A percentile compares a stretch with the other conserved stretches of the same genome.
phyloP scores from a whole-genome alignment of 345 rosid genomes.

The Conringia planisiliqua region DNA sequence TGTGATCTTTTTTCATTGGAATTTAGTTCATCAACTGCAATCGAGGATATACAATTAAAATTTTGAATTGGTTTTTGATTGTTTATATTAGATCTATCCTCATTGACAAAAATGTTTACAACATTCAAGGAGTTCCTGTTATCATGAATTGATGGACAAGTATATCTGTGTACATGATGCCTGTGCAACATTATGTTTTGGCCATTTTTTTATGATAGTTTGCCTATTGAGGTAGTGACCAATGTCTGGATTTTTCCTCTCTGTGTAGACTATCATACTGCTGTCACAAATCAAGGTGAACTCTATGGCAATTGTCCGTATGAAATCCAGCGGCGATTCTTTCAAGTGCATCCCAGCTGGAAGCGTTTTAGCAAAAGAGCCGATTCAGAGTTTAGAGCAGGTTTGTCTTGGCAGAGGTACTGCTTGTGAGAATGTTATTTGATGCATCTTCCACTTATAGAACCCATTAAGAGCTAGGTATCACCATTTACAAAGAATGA shows the following conservation, averaged over 20 bases:
- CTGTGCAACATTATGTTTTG: neutral
- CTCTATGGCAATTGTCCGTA: constrained; percentile 65
- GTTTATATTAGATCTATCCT: neutral
- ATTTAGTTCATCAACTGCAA: neutral
- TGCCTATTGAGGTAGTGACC: constrained; percentile 6
- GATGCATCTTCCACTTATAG: neutral
- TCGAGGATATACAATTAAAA: neutral
- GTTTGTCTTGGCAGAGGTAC: constrained; percentile 44
- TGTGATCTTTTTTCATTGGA: neutral
- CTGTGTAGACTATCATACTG: constrained; percentile 57
- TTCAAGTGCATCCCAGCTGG: constrained; percentile 35
- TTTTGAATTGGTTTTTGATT: neutral
- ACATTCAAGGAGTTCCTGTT: neutral
- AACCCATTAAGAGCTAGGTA: constrained; percentile 3
- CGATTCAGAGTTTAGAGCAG: constrained; percentile 65
- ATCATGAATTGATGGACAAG: neutral
- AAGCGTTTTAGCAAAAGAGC: constrained; percentile 32
- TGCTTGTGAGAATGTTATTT: constrained; percentile 16
- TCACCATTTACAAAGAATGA: neutral
- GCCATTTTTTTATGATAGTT: neutral
- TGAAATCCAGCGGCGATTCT: constrained; percentile 50
- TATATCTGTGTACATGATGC: neutral
- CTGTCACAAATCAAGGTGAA: constrained; percentile 78
- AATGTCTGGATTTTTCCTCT: constrained; percentile 24
- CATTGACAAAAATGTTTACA: neutral